Evolutionary conservation across 208 protist species (phyloP), one percentile per base, ranked within the genome.

Genomic region (Crithidia bombi): DNA sequence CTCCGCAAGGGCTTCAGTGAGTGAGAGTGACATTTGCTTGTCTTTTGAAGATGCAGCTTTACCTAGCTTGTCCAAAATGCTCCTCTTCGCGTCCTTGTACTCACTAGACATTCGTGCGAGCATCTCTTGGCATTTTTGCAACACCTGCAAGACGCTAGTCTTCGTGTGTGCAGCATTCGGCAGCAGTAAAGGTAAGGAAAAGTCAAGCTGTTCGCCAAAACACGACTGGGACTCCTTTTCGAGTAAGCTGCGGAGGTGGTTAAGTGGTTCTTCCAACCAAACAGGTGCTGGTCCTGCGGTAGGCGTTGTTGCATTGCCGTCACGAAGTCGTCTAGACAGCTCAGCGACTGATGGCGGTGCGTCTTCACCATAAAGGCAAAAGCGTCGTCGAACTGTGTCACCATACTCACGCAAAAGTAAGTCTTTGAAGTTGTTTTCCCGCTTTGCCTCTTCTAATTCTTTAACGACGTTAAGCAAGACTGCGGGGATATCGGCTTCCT

Each of bases 351-450:
- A 69, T 15, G 80, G 80, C 4, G 73, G 57, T 5, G 65, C 56
- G 17, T 70, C 57, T 43, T 86, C 79, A 15, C 87, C 87, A 57
- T 79, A 87, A 30, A 77, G 68, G 35, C 63, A 21, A 50, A 92
- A 83, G 5, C 65, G 74, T 12, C 59, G 59, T 26, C 75, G 69
- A 30, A 80, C 79, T 15, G 74, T 35, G 1, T 64, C 65, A 58
- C 78, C 75, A 63, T 92, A 92, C 54, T 85, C 75, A 12, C 73
- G 71, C 30, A 92, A 47, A 33, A 90, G 72, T 43, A 82, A 38
- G 44, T 77, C 69, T 44, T 86, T 82, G 30, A 79, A 74, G 25
- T 57, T 65, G 67, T 78, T 80, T 28, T 86, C 79, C 11, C 73
- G 50, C 64, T 82, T 86, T 0, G 75, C 44, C 6, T 50, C 54